Evolutionary conservation across 106 monocot species (phyloP), one percentile per base, ranked within the genome.

Genomic region (Hemerocallis citrina): DNA sequence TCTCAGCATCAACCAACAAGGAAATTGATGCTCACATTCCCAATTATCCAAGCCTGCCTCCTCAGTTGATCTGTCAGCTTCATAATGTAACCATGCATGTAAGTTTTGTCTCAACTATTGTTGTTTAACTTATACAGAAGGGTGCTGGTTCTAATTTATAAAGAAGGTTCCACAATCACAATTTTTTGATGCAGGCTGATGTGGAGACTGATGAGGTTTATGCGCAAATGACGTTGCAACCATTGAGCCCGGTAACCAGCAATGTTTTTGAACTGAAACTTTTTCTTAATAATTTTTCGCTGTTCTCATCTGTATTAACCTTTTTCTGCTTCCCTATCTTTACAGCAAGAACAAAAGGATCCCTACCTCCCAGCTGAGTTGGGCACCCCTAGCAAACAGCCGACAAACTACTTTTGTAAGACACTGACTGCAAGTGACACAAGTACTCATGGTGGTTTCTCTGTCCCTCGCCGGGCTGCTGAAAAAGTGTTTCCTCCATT

Each of bases 51-150:
- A 87, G 73, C 45, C 65, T 92, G 70, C 92, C 92, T 28, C 83
- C 92, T 68, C 87, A 92, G 20, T 39, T 92, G 58, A 92, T 92
- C 49, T 92, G 92, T 46, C 92, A 87, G 62, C 86, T 92, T 65
- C 92, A 92, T 70, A 74, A 92, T 74, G 75, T 92, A 22, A 92
- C 87, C 14, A 92, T 92, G 92, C 87, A 92, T 71, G 92, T 87
- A 62, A 87, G 92, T 69, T 62, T 47, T 12, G 9, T 6, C 23
- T n/a, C n/a, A n/a, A n/a, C n/a, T n/a, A n/a, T 16, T 46, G 0
- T 50, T 25, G 22, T 45, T 23, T 25, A 25, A 23, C 25, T 50
- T 25, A 25, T 24, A 50, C 27, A 25, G 22, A 19, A 2, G 0
- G 49, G 24, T 25, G 1, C 8, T 25, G 12, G 49, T 36, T 4